Evolutionary conservation across 345 rosid species (phyloP).

Genomic region (Passiflora organensis): DNA sequence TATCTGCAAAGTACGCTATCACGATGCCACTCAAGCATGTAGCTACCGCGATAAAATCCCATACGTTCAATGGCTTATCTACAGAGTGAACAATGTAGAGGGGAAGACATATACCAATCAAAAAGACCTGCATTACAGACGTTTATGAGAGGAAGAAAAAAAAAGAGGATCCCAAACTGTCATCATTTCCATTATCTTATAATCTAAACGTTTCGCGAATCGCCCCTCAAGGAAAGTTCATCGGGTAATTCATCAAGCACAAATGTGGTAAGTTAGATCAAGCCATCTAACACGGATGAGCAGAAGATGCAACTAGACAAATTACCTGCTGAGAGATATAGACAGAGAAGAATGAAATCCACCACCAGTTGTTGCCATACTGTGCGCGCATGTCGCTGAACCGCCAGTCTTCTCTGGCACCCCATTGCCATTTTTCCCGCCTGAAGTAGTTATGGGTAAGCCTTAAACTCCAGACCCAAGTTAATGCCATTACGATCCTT

Average conservation of each 20-base stretch:
- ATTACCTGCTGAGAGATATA: conserved; percentile 85
- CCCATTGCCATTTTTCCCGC: conserved; percentile 97
- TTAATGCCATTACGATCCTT: conserved; percentile 43
- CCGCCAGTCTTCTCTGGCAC: conserved; percentile 96
- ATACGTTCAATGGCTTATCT: conserved; percentile 54
- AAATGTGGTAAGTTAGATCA: neutral
- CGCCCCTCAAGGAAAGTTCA: conserved; percentile 12
- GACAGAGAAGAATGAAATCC: conserved; percentile 86
- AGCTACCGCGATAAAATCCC: conserved; percentile 58
- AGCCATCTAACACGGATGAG: neutral
- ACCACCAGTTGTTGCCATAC: conserved; percentile 91
- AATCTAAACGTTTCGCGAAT: neutral
- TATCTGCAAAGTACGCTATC: conserved; percentile 76
- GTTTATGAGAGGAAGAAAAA: neutral
- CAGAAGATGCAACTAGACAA: neutral
- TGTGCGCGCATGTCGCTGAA: conserved; percentile 73
- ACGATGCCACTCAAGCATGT: conserved; percentile 59
- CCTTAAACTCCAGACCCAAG: conserved; percentile 84
- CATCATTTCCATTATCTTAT: neutral
- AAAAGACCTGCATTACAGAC: conserved; percentile 52
- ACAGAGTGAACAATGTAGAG: conserved; percentile 53
- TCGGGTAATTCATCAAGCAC: conserved; percentile 42
- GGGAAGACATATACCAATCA: conserved; percentile 77
- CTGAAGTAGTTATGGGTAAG: conserved; percentile 82
- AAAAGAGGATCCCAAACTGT: neutral